phyloP scores from a whole-genome alignment of 805 yeast genomes.

The Diddensiella santjacobensis region DNA sequence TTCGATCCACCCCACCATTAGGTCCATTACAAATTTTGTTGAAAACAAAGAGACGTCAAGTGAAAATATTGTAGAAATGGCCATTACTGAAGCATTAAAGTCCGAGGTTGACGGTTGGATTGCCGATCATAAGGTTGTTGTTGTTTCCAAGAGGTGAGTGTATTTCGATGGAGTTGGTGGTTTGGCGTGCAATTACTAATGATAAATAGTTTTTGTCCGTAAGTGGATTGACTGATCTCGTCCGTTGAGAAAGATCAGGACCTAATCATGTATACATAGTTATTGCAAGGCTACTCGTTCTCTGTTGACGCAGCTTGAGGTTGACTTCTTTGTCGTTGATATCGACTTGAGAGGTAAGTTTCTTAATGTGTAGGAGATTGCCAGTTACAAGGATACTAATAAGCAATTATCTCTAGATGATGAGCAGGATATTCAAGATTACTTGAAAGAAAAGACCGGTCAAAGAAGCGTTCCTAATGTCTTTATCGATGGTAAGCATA shows the following conservation, averaged over 20 bases:
- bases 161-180: too few species aligned
- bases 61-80: neutral
- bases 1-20: too few species aligned
- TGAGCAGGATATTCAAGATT: constrained; percentile 80
- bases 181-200: neutral
- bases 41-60: too few species aligned
- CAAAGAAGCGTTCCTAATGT: constrained; percentile 94
- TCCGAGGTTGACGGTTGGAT: constrained; percentile 21
- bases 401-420: constrained; percentile 40
- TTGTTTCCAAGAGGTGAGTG: constrained; percentile 65
- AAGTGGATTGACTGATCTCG: too few species aligned
- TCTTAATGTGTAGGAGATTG: neutral
- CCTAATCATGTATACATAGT: too few species aligned
- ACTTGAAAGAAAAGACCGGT: constrained; percentile 72
- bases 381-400: too few species aligned
- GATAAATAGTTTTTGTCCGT: constrained; percentile 51
- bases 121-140: constrained; percentile 22
- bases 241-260: too few species aligned
- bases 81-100: constrained; percentile 11
- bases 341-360: constrained; percentile 37
- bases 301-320: constrained; percentile 36
- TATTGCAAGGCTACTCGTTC: constrained; percentile 47
- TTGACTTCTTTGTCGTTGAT: constrained; percentile 46
- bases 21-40: too few species aligned
- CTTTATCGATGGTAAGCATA: constrained; percentile 85